Percentiles rank a stretch among this genome's conserved stretches.
Evolutionary conservation across 139 green algal species (phyloP).

Genomic region (Micromonas pusilla): DNA sequence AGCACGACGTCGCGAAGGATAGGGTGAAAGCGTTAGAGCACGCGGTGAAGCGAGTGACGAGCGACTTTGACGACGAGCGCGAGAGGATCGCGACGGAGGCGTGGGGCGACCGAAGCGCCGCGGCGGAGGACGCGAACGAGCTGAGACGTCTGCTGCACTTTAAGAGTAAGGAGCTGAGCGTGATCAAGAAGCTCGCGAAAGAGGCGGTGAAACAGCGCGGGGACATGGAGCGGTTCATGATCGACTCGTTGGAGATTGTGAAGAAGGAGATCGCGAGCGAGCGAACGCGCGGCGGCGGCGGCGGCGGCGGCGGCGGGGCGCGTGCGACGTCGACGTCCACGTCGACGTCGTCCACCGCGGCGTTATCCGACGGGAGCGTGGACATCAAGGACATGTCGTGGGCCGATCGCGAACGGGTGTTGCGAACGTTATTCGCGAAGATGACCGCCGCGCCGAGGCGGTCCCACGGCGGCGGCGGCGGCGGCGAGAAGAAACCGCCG

Average conservation of each 20-base stretch:
- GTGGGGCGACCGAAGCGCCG: not conserved
- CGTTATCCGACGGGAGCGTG: too few species aligned
- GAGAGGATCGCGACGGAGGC: not conserved
- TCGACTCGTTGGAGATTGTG: conserved; percentile 64
- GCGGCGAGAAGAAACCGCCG: too few species aligned
- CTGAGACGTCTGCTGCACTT: conserved; percentile 42
- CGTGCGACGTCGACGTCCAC: not conserved
- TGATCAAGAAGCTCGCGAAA: conserved; percentile 65
- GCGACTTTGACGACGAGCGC: conserved; percentile 53
- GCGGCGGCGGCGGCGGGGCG: not conserved
- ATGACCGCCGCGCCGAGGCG: conserved; percentile 61
- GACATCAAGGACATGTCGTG: conserved; percentile 73
- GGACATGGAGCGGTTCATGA: conserved; percentile 85
- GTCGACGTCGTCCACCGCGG: not conserved
- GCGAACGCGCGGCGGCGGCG: not conserved
- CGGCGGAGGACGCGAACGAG: conserved; percentile 17
- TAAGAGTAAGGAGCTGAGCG: conserved; percentile 70
- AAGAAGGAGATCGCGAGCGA: conserved; percentile 19
- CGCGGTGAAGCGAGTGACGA: conserved; percentile 46
- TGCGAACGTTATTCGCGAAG: conserved; percentile 74
- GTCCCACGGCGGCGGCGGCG: conserved; percentile 36
- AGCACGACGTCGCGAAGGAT: conserved; percentile 25
- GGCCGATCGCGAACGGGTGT: conserved; percentile 72
- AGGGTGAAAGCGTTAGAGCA: conserved; percentile 55
- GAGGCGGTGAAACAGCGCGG: conserved; percentile 72